Evolutionary conservation across 106 monocot genomes (phyloP).

Genomic region (Iris macrosiphon): DNA sequence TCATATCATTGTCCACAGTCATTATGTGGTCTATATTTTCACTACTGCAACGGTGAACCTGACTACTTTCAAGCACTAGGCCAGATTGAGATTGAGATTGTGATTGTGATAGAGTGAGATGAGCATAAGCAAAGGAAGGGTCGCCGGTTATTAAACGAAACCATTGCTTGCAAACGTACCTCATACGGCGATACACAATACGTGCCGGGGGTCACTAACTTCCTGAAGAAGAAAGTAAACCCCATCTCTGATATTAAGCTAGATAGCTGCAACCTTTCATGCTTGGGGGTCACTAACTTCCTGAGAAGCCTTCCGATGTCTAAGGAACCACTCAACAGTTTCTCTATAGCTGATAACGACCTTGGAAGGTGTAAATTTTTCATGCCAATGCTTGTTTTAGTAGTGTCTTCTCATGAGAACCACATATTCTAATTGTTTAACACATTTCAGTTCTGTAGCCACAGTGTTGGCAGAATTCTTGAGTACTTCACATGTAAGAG

Average conservation of each 20-base stretch:
- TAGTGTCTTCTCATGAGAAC: neutral
- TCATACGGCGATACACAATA: too few relatives aligned
- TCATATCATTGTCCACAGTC: too few relatives aligned
- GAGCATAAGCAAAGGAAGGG: too few relatives aligned
- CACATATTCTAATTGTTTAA: constrained; percentile 1
- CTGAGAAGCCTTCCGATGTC: constrained; percentile 26
- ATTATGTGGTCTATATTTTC: too few relatives aligned
- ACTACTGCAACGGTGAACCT: too few relatives aligned
- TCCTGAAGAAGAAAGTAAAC: too few relatives aligned
- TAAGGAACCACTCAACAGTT: constrained; percentile 40
- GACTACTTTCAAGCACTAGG: too few relatives aligned
- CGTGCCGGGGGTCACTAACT: too few relatives aligned
- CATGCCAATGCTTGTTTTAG: neutral
- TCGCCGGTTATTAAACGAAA: too few relatives aligned
- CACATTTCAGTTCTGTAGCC: constrained; percentile 58
- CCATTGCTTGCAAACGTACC: too few relatives aligned
- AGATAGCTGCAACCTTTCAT: constrained; percentile 66
- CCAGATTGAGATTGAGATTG: too few relatives aligned
- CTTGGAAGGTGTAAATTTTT: constrained; percentile 56
- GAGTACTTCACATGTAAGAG: constrained; percentile 32
- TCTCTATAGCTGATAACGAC: constrained; percentile 79
- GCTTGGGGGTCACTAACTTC: constrained; percentile 46
- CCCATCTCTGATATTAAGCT: constrained; percentile 53
- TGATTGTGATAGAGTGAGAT: too few relatives aligned
- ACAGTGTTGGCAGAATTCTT: constrained; percentile 51